phyloP scores from a whole-genome alignment of 495 filamentous ascomycete genomes.

The Podospora fimiseda region DNA sequence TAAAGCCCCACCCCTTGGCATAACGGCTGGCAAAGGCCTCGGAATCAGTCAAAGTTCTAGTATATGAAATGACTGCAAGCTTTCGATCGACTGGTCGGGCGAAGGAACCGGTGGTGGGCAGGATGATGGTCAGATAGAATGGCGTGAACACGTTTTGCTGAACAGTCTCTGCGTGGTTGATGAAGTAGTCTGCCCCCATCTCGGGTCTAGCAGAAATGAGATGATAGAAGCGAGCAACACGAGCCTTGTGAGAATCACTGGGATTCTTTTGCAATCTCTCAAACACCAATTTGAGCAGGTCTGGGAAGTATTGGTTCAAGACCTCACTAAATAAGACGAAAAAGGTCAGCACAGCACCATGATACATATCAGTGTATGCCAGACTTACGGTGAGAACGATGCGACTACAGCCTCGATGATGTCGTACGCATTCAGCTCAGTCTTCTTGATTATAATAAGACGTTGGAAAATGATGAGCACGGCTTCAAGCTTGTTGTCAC shows the following conservation, averaged over 20 bases:
- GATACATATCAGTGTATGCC: neutral
- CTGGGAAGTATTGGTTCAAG: slow-evolving; percentile 69
- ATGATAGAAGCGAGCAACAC: slow-evolving; percentile 89
- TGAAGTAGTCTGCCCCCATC: slow-evolving; percentile 83
- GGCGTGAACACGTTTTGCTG: slow-evolving; percentile 75
- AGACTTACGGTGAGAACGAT: slow-evolving; percentile 61
- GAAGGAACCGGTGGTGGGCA: slow-evolving; percentile 84
- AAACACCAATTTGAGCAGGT: slow-evolving; percentile 75
- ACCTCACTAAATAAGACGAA: slow-evolving; percentile 45
- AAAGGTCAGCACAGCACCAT: slow-evolving; percentile 26
- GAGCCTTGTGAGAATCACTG: slow-evolving; percentile 71
- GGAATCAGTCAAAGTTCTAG: slow-evolving; percentile 81
- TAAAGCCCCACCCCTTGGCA: slow-evolving; percentile 84
- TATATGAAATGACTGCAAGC: slow-evolving; percentile 82
- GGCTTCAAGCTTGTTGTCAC: slow-evolving; percentile 63
- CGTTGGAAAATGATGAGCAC: slow-evolving; percentile 91
- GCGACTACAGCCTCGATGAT: slow-evolving; percentile 73
- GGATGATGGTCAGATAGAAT: slow-evolving; percentile 76
- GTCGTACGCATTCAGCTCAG: slow-evolving; percentile 80
- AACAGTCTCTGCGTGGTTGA: slow-evolving; percentile 69
- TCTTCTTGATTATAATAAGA: slow-evolving; percentile 63
- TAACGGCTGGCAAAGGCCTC: slow-evolving; percentile 66
- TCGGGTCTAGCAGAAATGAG: slow-evolving; percentile 70
- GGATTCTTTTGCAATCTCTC: slow-evolving; percentile 67
- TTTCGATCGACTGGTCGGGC: slow-evolving; percentile 84